phyloP scores from a whole-genome alignment of 805 yeast genomes.

The Clavispora santaluciae region DNA sequence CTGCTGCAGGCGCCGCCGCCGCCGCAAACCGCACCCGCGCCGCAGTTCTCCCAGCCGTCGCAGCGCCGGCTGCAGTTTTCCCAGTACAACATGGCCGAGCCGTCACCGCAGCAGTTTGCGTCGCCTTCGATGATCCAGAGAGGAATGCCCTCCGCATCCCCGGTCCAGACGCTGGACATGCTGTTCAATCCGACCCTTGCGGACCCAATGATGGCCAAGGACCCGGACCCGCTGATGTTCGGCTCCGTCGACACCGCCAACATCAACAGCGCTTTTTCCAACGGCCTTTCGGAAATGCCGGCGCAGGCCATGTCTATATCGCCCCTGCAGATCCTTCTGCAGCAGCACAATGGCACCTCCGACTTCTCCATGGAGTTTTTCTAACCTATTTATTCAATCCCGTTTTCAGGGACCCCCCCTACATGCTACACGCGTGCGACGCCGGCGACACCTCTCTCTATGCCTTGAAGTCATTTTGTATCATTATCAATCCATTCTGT shows the following conservation, averaged over 20 bases:
- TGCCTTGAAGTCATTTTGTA: background rate
- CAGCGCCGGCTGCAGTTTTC: background rate
- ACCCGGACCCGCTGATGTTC: slow-evolving; percentile 5
- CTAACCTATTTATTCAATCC: too few species aligned
- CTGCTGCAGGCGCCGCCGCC: too few species aligned
- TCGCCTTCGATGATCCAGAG: slow-evolving; percentile 1
- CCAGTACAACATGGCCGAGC: slow-evolving; percentile 1
- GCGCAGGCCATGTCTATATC: slow-evolving; percentile 17
- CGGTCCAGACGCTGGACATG: background rate
- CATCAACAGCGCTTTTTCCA: background rate
- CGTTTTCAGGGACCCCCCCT: too few species aligned
- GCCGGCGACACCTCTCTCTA: too few species aligned
- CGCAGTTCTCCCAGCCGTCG: slow-evolving; percentile 3
- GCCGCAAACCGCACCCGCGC: too few species aligned
- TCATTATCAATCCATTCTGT: background rate
- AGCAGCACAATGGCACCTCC: slow-evolving; percentile 16
- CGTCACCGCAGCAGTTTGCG: slow-evolving; percentile 2
- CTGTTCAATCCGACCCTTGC: slow-evolving; percentile 9
- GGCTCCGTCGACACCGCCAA: background rate
- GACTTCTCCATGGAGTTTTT: slow-evolving; percentile 25
- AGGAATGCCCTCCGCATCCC: background rate
- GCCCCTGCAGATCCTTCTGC: slow-evolving; percentile 38
- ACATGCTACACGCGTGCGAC: too few species aligned
- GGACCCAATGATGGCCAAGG: slow-evolving; percentile 15
- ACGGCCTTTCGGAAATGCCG: background rate